These are phyloP conservation scores for Suillus weaverae DNA, from an alignment of 768 basidiomycete genomes.

Conservation along the genomic window DNA sequence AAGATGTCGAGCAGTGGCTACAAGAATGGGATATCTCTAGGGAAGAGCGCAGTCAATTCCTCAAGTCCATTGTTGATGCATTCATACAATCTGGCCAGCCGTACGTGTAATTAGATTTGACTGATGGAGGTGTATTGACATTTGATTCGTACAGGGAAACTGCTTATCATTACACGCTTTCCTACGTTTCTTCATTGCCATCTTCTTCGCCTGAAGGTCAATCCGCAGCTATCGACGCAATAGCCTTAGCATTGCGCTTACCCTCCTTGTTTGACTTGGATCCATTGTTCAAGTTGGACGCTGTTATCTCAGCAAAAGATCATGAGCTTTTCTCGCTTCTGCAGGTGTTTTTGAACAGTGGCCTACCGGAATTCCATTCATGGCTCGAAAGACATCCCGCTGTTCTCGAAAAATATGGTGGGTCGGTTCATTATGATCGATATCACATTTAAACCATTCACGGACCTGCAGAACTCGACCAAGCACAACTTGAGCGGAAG, in stretches of 20 bases:
- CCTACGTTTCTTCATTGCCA: conserved; percentile 62
- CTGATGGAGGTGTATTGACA: background rate
- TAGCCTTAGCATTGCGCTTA: conserved; percentile 64
- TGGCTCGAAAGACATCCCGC: conserved; percentile 58
- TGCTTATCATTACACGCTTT: conserved; percentile 65
- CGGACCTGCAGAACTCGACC: conserved; percentile 49
- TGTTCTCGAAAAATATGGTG: conserved; percentile 57
- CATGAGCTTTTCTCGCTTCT: conserved; percentile 76
- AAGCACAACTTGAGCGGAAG: conserved; percentile 67
- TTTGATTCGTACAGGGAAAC: conserved; percentile 40
- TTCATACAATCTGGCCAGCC: conserved; percentile 55
- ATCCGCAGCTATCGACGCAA: conserved; percentile 56
- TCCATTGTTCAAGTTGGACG: conserved; percentile 73
- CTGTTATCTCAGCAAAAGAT: conserved; percentile 62
- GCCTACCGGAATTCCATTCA: conserved; percentile 57
- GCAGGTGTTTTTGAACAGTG: conserved; percentile 68
- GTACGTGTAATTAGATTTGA: conserved; percentile 44
- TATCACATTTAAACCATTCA: background rate
- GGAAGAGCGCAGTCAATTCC: conserved; percentile 63
- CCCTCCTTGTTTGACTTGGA: conserved; percentile 81
- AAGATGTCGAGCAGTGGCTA: conserved; percentile 74
- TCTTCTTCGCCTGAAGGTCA: conserved; percentile 51
- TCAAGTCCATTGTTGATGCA: conserved; percentile 61
- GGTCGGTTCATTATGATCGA: conserved; percentile 17
- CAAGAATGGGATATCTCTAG: conserved; percentile 69